Evolutionary conservation across 2,329 filamentous ascomycete genomes (phyloP).

Genomic region (Sporothrix euskadiensis): DNA sequence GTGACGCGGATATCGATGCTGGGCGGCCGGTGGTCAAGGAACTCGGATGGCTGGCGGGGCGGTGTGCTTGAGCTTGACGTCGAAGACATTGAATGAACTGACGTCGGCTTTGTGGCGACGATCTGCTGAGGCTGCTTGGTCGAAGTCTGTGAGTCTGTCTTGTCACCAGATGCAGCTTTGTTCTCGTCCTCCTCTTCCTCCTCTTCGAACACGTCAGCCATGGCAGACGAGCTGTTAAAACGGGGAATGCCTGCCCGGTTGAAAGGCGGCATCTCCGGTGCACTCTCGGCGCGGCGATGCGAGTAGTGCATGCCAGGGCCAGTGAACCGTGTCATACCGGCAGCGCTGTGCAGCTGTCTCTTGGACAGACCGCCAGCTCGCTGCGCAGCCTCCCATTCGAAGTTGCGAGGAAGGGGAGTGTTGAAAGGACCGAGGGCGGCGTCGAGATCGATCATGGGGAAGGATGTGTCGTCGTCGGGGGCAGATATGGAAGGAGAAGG

Average conservation of each 20-base stretch:
- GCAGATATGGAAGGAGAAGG: conserved; percentile 36
- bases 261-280: conserved; percentile 75
- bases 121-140: background rate
- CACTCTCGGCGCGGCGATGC: conserved; percentile 76
- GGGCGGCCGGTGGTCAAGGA: conserved; percentile 17
- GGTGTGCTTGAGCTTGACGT: conserved; percentile 26
- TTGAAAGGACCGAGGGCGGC: conserved; percentile 91
- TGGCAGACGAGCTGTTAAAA: conserved; percentile 67
- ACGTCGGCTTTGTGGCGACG: conserved; percentile 17
- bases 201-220: conserved; percentile 86
- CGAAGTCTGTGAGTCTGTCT: background rate
- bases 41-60: background rate
- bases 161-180: background rate
- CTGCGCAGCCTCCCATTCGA: conserved; percentile 68
- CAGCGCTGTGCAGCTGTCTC: conserved; percentile 74
- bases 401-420: conserved; percentile 65
- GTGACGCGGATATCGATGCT: conserved; percentile 35
- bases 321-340: conserved; percentile 66
- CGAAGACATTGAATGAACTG: conserved; percentile 19
- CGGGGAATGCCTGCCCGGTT: conserved; percentile 64
- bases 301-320: conserved; percentile 71
- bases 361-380: conserved; percentile 58
- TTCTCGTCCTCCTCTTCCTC: conserved; percentile 64
- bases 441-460: conserved; percentile 88
- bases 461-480: conserved; percentile 64